A percentile compares a stretch with the other conserved stretches of the same genome.
Evolutionary conservation across 1,139 yeast genomes (phyloP).

Genomic region (Debaryomyces sp.): DNA sequence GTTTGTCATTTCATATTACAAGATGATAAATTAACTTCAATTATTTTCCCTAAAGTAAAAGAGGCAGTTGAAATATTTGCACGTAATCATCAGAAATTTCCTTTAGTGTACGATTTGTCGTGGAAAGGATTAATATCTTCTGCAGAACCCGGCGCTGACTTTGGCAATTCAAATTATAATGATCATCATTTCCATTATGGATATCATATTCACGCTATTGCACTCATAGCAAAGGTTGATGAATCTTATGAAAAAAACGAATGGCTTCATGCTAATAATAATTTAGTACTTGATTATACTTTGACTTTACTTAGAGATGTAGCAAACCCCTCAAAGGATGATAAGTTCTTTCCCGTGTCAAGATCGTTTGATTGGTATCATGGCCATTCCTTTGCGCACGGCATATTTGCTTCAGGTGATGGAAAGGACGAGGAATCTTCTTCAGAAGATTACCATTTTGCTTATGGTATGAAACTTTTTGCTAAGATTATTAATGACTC

Average conservation of each 20-base stretch:
- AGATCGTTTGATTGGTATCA: slow-evolving; percentile 50
- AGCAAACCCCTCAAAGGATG: slow-evolving; percentile 41
- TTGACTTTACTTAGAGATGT: slow-evolving; percentile 42
- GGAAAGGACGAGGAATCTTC: slow-evolving; percentile 52
- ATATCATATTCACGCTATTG: slow-evolving; percentile 74
- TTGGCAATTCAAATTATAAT: slow-evolving; percentile 76
- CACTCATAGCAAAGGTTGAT: slow-evolving; percentile 63
- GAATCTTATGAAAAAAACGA: slow-evolving; percentile 18
- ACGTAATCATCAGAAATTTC: slow-evolving; percentile 57
- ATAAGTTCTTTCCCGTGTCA: slow-evolving; percentile 41
- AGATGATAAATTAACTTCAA: slow-evolving; percentile 47
- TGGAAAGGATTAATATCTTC: slow-evolving; percentile 80
- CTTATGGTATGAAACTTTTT: slow-evolving; percentile 45
- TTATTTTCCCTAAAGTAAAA: slow-evolving; percentile 53
- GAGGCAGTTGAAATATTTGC: slow-evolving; percentile 63
- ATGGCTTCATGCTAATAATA: slow-evolving; percentile 34
- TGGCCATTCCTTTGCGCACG: slow-evolving; percentile 53
- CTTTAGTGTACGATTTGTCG: slow-evolving; percentile 63
- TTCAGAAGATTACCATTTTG: slow-evolving; percentile 49
- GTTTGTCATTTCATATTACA: slow-evolving; percentile 59
- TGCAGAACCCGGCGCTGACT: slow-evolving; percentile 68
- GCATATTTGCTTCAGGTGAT: slow-evolving; percentile 47
- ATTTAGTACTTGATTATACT: slow-evolving; percentile 33
- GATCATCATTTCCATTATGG: slow-evolving; percentile 87
- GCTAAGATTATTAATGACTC: slow-evolving; percentile 36